Conservation (phyloP, 345 rosid species). For the Acer saccharum region DNA sequence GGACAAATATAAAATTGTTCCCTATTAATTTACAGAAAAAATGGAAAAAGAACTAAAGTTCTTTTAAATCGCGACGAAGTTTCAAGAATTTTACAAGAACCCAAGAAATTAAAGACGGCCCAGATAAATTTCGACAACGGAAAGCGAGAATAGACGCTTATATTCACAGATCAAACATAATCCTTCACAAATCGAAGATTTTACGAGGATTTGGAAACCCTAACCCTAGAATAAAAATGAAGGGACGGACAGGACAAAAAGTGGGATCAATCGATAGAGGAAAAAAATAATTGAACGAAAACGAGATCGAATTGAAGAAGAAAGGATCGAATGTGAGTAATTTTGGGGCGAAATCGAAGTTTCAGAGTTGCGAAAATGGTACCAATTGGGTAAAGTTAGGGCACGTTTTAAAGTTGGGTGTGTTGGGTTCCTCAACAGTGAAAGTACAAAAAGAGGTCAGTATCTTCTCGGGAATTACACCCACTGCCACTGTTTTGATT, state of each 20-base stretch:
- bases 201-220: constrained; percentile 25
- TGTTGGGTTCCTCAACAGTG: not conserved
- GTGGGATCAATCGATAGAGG: constrained; percentile 22
- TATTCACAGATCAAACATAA: constrained; percentile 23
- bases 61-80: not conserved
- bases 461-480: constrained; percentile 20
- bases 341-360: not conserved
- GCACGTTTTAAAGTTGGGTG: constrained; percentile 22
- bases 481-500: constrained; percentile 20
- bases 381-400: constrained; percentile 16
- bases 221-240: constrained; percentile 38
- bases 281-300: constrained; percentile 12
- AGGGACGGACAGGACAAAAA: not conserved
- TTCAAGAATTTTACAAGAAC: not conserved
- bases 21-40: not conserved
- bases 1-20: not conserved
- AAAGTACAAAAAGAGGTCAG: constrained; percentile 27
- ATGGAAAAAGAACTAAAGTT: not conserved
- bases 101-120: not conserved
- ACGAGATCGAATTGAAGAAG: not conserved
- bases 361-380: not conserved
- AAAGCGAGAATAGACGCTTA: not conserved
- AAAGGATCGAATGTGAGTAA: not conserved
- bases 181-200: constrained; percentile 7
- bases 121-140: constrained; percentile 12